Percentiles rank a stretch among this genome's conserved stretches.
phyloP scores from a whole-genome alignment of 306 rosid genomes.

The Alnus rubra region DNA sequence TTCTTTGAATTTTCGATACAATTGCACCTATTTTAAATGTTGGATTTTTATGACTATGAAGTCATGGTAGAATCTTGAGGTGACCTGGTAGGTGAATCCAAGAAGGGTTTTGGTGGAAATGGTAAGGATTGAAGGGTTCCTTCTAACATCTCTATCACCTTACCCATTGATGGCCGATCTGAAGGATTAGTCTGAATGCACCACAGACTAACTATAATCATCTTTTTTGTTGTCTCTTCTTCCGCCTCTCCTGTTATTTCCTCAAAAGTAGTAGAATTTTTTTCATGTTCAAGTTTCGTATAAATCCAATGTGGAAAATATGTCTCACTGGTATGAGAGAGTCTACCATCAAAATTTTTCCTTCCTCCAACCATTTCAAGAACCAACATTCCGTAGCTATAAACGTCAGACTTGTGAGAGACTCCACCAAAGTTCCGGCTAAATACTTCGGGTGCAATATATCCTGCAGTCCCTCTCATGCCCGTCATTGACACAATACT shows the following conservation, averaged over 20 bases:
- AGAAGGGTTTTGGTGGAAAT: constrained; percentile 42
- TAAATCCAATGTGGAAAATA: constrained; percentile 29
- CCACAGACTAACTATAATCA: constrained; percentile 37
- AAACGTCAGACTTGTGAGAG: constrained; percentile 40
- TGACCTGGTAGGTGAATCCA: constrained; percentile 21
- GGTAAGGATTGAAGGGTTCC: constrained; percentile 23
- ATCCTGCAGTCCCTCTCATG: constrained; percentile 39
- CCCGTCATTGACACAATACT: constrained; percentile 33
- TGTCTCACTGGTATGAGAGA: not conserved
- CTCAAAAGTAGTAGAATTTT: not conserved
- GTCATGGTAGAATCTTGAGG: not conserved
- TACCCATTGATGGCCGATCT: constrained; percentile 42
- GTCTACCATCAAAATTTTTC: constrained; percentile 7
- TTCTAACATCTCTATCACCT: constrained; percentile 45
- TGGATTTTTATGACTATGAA: not conserved
- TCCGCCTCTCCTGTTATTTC: constrained; percentile 16
- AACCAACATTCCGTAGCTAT: constrained; percentile 45
- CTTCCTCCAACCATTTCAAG: constrained; percentile 42
- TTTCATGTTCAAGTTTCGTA: constrained; percentile 16
- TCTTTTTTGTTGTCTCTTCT: constrained; percentile 30
- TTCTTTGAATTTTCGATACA: too few species aligned
- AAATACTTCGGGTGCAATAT: constrained; percentile 37
- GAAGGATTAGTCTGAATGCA: constrained; percentile 39
- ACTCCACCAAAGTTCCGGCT: constrained; percentile 27
- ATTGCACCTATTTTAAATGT: too few species aligned